Conservation (phyloP, 805 yeast genomes). For the Candida dajiaensis region DNA sequence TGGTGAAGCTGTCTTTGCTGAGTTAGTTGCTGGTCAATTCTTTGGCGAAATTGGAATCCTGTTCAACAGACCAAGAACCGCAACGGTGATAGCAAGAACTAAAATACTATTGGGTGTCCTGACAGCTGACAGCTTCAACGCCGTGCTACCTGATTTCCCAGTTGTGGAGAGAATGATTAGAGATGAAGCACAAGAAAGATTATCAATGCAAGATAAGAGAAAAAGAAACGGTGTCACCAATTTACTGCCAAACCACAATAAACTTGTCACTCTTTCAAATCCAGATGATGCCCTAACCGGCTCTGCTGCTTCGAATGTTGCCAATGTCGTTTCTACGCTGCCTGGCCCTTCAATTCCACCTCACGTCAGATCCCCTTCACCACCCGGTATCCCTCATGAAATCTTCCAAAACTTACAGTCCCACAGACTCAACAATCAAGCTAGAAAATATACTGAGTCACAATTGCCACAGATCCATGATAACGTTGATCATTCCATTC, state of each 20-base stretch:
- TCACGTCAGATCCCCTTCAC: conserved; percentile 9
- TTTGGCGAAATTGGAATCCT: conserved; percentile 79
- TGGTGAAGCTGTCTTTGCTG: conserved; percentile 72
- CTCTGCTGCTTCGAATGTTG: conserved; percentile 24
- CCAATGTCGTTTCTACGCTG: conserved; percentile 27
- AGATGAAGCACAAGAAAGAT: conserved; percentile 74
- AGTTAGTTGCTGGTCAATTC: conserved; percentile 59
- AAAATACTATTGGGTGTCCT: conserved; percentile 63
- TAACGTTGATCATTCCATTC: conserved; percentile 47
- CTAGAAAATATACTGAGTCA: background rate
- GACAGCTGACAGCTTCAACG: conserved; percentile 55
- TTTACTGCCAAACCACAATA: conserved; percentile 17
- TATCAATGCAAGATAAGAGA: conserved; percentile 64
- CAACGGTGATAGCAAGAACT: conserved; percentile 68
- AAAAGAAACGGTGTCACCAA: conserved; percentile 36
- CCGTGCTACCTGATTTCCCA: conserved; percentile 59
- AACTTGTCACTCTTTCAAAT: background rate
- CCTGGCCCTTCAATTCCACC: conserved; percentile 40
- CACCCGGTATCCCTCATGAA: conserved; percentile 2
- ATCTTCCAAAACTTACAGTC: background rate
- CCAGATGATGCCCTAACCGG: conserved; percentile 9
- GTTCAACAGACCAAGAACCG: conserved; percentile 72
- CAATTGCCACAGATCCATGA: conserved; percentile 24
- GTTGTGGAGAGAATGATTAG: conserved; percentile 60
- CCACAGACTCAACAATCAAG: background rate